Evolutionary conservation across 83 land plant species (phyloP), one percentile per base, ranked within the genome.

Genomic region (Thuja plicata): DNA sequence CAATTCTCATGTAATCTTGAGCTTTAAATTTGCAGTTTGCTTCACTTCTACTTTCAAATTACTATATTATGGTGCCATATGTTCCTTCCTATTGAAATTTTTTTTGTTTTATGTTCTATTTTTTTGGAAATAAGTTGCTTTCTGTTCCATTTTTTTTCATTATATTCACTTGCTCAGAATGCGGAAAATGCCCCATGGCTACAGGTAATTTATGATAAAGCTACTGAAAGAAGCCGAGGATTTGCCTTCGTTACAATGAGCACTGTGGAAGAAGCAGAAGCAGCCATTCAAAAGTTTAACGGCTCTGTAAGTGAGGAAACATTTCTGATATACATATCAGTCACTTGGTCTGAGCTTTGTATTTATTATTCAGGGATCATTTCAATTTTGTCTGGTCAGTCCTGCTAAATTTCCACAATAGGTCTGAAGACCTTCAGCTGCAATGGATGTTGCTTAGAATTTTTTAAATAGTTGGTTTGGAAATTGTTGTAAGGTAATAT

Each of bases 211-310:
- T 94, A 93, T 84, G 96, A 94, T 70, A 89, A 91, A 57, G 88
- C 90, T 8, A 92, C 93, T 5, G 95, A 92, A 84, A 90, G 95
- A 87, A 94, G 96, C 88, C 87, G 96, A 52, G 97, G 97, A 9
- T 95, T 95, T 90, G 96, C 89, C 7, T 95, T 95, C 89, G 96
- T 95, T 13, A 90, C 91, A 40, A 95, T 95, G 97, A 92, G 88
- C 60, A 92, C 89, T 40, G 89, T 88, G 37, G 90, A 91, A 24
- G 95, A 93, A 37, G 97, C 96, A 57, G 76, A 89, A 70, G 92
- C 90, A 85, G 97, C 96, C 11, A 94, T 94, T 71, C 88, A 91
- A 34, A 87, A 92, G 89, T 92, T 93, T 70, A 89, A 94, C 87
- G 95, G 94, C 80, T 90, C 94, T 87, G 97, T 95, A 89, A 94